Evolutionary conservation across 495 filamentous ascomycete species (phyloP).

Genomic region (Xylaria cubensis): DNA sequence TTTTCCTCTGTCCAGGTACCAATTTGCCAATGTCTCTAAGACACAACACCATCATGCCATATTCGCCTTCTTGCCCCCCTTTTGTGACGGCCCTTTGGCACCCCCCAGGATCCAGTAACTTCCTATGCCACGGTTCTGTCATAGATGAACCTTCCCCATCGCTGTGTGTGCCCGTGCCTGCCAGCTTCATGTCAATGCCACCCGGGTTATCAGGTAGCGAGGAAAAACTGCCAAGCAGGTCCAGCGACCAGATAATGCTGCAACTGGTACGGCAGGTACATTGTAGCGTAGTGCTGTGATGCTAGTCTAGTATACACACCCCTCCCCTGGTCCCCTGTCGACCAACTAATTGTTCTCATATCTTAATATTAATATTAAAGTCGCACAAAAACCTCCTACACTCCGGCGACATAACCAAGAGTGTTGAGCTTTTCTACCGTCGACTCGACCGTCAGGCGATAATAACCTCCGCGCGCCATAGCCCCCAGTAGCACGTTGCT

Average conservation of each 20-base stretch:
- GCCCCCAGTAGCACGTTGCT: constrained; percentile 42
- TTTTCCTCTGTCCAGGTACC: constrained; percentile 24
- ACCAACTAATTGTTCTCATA: constrained; percentile 39
- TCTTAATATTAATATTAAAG: constrained; percentile 49
- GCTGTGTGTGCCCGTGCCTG: constrained; percentile 36
- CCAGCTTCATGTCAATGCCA: constrained; percentile 42
- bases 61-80: constrained; percentile 27
- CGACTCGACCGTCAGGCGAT: constrained; percentile 41
- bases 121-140: constrained; percentile 23
- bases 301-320: constrained; percentile 34
- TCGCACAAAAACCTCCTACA: constrained; percentile 60
- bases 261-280: constrained; percentile 41
- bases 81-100: constrained; percentile 20
- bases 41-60: constrained; percentile 28
- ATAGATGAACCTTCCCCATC: constrained; percentile 25
- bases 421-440: constrained; percentile 47
- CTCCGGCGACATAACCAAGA: constrained; percentile 55
- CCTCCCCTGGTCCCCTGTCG: constrained; percentile 40
- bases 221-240: constrained; percentile 40
- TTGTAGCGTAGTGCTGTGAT: constrained; percentile 28
- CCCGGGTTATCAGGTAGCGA: constrained; percentile 31
- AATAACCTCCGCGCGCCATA: constrained; percentile 41
- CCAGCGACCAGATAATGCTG: constrained; percentile 36
- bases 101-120: constrained; percentile 15
- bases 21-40: constrained; percentile 28